Conservation (phyloP, 2,329 filamentous ascomycete genomes). For the Ophiocordyceps sinensis region DNA sequence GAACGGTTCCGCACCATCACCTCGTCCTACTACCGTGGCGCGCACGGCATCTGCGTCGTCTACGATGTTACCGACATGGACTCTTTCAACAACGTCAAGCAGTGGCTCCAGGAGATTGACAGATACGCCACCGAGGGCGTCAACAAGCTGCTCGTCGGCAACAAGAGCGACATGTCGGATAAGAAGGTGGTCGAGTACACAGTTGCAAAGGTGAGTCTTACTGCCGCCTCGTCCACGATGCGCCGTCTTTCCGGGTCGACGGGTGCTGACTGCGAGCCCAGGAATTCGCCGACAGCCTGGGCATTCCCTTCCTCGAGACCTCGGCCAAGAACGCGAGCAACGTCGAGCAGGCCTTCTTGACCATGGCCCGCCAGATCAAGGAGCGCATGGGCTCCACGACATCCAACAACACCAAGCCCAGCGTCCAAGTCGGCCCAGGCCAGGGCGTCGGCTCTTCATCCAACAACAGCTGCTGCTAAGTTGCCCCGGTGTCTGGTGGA, state of each 20-base stretch:
- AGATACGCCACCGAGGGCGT: slow-evolving; percentile 97
- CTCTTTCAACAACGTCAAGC: slow-evolving; percentile 99
- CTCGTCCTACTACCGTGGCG: slow-evolving; percentile 97
- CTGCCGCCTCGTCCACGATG: not conserved
- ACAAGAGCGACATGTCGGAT: slow-evolving; percentile 99
- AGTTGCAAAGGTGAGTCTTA: slow-evolving; percentile 76
- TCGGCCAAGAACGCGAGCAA: slow-evolving; percentile 99
- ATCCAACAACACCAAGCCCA: slow-evolving; percentile 95
- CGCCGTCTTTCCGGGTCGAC: not conserved
- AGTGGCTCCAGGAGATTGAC: slow-evolving; percentile 99
- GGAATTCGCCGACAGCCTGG: slow-evolving; percentile 98
- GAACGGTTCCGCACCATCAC: slow-evolving; percentile 99
- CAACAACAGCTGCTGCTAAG: slow-evolving; percentile 82
- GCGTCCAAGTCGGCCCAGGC: slow-evolving; percentile 87
- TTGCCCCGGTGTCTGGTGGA: slow-evolving; percentile 2
- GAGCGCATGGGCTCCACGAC: slow-evolving; percentile 97
- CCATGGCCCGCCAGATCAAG: slow-evolving; percentile 99
- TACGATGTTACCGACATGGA: slow-evolving; percentile 99
- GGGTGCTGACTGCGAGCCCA: slow-evolving; percentile 23
- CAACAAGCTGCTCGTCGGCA: slow-evolving; percentile 97
- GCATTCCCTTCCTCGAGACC: slow-evolving; percentile 98
- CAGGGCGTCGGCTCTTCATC: slow-evolving; percentile 84
- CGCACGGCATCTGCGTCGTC: slow-evolving; percentile 97
- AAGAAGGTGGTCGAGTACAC: slow-evolving; percentile 99
- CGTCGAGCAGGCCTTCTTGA: slow-evolving; percentile 98